These are phyloP conservation scores for Neurospora intermedia DNA, from an alignment of 495 filamentous ascomycete genomes.

Conservation along the genomic window DNA sequence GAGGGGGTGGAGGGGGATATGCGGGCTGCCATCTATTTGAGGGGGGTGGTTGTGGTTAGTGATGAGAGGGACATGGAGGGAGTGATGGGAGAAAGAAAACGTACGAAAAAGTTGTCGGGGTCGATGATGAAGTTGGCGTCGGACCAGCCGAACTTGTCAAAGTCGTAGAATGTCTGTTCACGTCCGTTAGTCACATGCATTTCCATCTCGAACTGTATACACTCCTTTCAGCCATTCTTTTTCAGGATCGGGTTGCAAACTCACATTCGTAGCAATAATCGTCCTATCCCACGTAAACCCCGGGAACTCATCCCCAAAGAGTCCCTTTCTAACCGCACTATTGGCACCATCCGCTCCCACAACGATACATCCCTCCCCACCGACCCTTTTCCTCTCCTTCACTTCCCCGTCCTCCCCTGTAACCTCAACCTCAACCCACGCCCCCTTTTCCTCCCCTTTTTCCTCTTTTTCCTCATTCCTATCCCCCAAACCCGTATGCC, in stretches of 20 bases:
- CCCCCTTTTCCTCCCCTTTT: constrained; percentile 27
- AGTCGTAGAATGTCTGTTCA: constrained; percentile 37
- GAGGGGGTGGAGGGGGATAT: constrained; percentile 43
- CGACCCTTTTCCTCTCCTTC: constrained; percentile 26
- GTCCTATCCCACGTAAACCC: constrained; percentile 49
- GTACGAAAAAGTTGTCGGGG: constrained; percentile 32
- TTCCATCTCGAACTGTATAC: no score
- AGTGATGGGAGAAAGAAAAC: not conserved
- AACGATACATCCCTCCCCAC: constrained; percentile 42
- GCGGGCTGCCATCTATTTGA: constrained; percentile 45
- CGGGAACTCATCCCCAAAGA: constrained; percentile 50
- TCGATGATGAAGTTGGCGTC: constrained; percentile 51
- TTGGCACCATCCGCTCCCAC: constrained; percentile 48
- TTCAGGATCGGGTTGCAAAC: not conserved
- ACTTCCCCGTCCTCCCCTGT: constrained; percentile 2
- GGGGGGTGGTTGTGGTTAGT: not conserved
- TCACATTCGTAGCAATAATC: constrained; percentile 54
- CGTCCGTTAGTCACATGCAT: not conserved
- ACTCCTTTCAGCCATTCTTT: no score
- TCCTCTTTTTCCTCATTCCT: not conserved
- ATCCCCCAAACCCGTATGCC: constrained; percentile 18
- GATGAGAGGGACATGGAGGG: not conserved
- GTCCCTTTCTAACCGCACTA: constrained; percentile 39
- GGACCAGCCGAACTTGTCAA: constrained; percentile 37
- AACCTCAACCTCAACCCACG: constrained; percentile 42